Base-by-base conservation (phyloP, 2,329 filamentous ascomycete species). In the Emergomyces orientalis region DNA sequence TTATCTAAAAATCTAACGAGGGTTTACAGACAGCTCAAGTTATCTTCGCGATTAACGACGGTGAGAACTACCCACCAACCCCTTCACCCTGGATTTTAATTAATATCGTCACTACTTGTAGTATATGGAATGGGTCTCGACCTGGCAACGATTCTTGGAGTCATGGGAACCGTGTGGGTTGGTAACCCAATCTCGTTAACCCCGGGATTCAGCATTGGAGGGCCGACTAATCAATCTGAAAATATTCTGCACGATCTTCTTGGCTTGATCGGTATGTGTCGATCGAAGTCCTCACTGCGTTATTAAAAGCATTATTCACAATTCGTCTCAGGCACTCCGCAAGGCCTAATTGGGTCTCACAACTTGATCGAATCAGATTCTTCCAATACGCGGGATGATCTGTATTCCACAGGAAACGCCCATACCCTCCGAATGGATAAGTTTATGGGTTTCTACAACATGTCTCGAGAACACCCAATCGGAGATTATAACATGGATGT, bases 311-410 rank as follows among this genome's bases (percentile, higher is more conserved):
- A 19, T 43, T 34, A n/a, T 59, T 59, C 45, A 61, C n/a, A 3
- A 64, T 14, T 60, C 68, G 45, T 60, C 59, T 25, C 58, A 68
- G 77, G 78, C 2, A 74, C 74, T 19, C 80, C 80, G 0, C 76
- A 77, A 51, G 81, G 81, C 5, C 74, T 84, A 1, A 71, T 72
- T 17, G 79, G 79, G n/a, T 79, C 78, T 2, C 83, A 85, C 69
- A 83, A 84, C 69, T 78, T 80, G 62, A 80, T 83, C 67, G 82
- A 85, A 72, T 73, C 78, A 0, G 82, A 85, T 69, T 79, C 75
- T 0, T 84, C 81, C 52, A 76, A 78, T 54, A 83, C 81, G 0
- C 77, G 82, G 2, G 76, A 79, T 43, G 82, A 84, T 63, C 71
- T 85, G 0, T 84, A 84, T 69, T 67, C 75, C 13, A 80, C 76